phyloP scores from a whole-genome alignment of 208 protist genomes.

The Endotrypanum monterogeii region DNA sequence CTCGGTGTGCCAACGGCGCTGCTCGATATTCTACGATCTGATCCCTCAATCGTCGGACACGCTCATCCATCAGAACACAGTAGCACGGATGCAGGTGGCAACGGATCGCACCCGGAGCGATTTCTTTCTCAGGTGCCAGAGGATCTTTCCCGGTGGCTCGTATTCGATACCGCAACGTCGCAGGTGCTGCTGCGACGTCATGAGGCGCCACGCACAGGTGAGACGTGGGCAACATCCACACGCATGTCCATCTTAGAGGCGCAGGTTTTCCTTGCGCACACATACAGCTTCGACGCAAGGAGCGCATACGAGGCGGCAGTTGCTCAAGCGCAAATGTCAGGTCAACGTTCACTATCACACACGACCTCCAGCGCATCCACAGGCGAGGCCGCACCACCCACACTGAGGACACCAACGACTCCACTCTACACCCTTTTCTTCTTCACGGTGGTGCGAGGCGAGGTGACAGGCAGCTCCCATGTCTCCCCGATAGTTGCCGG shows the following conservation, averaged over 20 bases:
- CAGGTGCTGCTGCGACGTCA: conserved; percentile 36
- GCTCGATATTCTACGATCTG: not conserved
- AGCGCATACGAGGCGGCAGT: conserved; percentile 20
- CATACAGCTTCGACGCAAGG: conserved; percentile 29
- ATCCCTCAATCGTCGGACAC: not conserved
- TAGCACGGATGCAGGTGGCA: not conserved
- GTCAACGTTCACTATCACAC: not conserved
- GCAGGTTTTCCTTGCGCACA: conserved; percentile 36
- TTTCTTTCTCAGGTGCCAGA: not conserved
- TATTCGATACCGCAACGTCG: conserved; percentile 28
- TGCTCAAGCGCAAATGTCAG: not conserved
- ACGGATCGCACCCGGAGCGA: not conserved
- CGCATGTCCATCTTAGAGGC: conserved; percentile 4
- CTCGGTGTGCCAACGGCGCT: conserved; percentile 32
- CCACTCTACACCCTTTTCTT: conserved; percentile 33
- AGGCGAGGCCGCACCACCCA: not conserved
- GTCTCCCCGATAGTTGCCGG: conserved; percentile 10
- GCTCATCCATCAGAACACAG: not conserved
- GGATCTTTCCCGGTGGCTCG: conserved; percentile 27
- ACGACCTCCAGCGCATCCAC: not conserved
- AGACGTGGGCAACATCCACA: not conserved
- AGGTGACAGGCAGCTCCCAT: conserved; percentile 1
- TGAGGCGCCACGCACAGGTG: not conserved
- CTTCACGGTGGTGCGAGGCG: conserved; percentile 11
- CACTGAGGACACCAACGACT: not conserved